Percentiles rank a stretch among this genome's conserved stretches.
These are phyloP conservation scores for Arthrinium phaeospermum DNA, from an alignment of 2,329 filamentous ascomycete genomes.

Conservation along the genomic window DNA sequence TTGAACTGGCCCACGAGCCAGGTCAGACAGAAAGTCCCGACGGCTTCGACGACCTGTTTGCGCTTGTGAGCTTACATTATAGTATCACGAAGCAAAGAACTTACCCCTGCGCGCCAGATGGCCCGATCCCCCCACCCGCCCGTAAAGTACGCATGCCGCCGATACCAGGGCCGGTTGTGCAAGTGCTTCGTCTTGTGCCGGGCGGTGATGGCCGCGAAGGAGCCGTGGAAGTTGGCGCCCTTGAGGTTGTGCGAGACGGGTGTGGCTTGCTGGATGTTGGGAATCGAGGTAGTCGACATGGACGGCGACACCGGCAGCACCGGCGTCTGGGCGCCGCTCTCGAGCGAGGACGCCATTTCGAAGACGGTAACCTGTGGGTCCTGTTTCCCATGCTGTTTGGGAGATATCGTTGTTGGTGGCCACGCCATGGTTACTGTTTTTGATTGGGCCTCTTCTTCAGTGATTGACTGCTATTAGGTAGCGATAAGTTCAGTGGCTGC, in stretches of 20 bases:
- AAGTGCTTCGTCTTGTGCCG: constrained; percentile 6
- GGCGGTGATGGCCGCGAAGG: constrained; percentile 3
- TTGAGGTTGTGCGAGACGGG: constrained; percentile 13
- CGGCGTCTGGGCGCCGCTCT: constrained; percentile 1
- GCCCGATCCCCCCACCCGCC: not conserved
- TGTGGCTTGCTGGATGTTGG: not conserved
- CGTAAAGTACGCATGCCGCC: not conserved
- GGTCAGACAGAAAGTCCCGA: constrained; percentile 36
- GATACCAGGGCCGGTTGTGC: not conserved
- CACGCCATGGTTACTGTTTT: not conserved
- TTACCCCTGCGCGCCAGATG: not conserved
- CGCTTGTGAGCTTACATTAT: not conserved
- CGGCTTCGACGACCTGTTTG: constrained; percentile 37
- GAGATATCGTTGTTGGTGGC: not conserved
- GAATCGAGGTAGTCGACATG: not conserved
- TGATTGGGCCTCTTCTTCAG: not conserved
- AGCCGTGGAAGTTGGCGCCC: constrained; percentile 14
- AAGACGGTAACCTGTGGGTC: not conserved
- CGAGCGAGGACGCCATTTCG: constrained; percentile 1
- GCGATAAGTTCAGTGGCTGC: not conserved
- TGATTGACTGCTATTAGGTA: not conserved
- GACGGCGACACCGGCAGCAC: not conserved
- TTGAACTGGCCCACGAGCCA: constrained; percentile 40
- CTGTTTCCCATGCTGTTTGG: not conserved
- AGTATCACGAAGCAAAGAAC: not conserved